Evolutionary conservation across 495 filamentous ascomycete species (phyloP).

Genomic region (Penicillium macrosclerotiorum): DNA sequence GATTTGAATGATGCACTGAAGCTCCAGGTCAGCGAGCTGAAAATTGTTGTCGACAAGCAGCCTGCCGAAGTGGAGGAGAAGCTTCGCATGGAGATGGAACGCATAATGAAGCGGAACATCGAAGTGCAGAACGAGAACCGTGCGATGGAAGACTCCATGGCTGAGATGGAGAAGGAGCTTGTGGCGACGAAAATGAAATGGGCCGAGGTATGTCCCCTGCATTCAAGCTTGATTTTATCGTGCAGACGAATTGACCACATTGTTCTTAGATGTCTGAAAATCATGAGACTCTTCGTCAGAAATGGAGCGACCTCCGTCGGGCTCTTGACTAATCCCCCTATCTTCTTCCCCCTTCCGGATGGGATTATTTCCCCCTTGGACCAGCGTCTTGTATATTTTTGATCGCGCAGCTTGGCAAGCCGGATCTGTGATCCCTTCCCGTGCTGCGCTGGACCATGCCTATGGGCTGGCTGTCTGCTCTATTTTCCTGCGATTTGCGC

Average conservation of each 20-base stretch:
- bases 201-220: slow-evolving; percentile 69
- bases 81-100: slow-evolving; percentile 83
- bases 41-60: slow-evolving; percentile 82
- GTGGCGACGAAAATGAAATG: slow-evolving; percentile 93
- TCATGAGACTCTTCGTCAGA: slow-evolving; percentile 72
- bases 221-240: background rate
- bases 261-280: slow-evolving; percentile 54
- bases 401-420: slow-evolving; percentile 4
- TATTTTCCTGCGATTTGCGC: slow-evolving; percentile 1
- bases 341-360: background rate
- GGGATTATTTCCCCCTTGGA: background rate
- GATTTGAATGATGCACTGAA: slow-evolving; percentile 86
- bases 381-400: slow-evolving; percentile 27
- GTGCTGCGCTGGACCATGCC: slow-evolving; percentile 3
- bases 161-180: slow-evolving; percentile 90
- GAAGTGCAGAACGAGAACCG: slow-evolving; percentile 95
- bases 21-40: slow-evolving; percentile 77
- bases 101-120: slow-evolving; percentile 85
- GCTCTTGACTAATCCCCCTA: slow-evolving; percentile 48
- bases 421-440: slow-evolving; percentile 24
- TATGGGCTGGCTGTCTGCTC: slow-evolving; percentile 20
- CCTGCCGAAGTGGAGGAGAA: slow-evolving; percentile 82
- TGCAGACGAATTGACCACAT: slow-evolving; percentile 10
- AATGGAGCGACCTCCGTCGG: slow-evolving; percentile 78
- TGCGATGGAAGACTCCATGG: slow-evolving; percentile 81